Conservation (phyloP, 2,329 filamentous ascomycete genomes). For the Magnaporthiopsis rhizophila region DNA sequence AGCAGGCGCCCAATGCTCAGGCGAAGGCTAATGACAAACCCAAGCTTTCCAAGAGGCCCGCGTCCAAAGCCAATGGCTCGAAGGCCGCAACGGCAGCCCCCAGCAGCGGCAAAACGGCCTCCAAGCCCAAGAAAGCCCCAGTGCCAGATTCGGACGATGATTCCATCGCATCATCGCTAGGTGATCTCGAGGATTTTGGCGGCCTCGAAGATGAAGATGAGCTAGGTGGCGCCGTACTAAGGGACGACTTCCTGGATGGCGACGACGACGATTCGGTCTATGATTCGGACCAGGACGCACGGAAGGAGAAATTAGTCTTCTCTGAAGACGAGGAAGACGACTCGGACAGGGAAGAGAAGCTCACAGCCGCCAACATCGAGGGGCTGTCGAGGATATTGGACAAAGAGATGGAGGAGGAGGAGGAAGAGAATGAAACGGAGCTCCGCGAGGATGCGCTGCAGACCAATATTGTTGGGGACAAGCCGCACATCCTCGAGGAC, state of each 20-base stretch:
- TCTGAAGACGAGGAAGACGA: slow-evolving; percentile 95
- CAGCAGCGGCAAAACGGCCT: slow-evolving; percentile 21
- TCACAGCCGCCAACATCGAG: slow-evolving; percentile 94
- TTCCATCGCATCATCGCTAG: slow-evolving; percentile 31
- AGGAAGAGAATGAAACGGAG: slow-evolving; percentile 76
- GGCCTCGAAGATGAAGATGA: slow-evolving; percentile 33
- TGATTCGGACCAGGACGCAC: slow-evolving; percentile 61
- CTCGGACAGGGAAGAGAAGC: slow-evolving; percentile 77
- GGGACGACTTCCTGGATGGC: slow-evolving; percentile 53
- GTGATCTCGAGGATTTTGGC: slow-evolving; percentile 30
- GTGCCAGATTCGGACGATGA: slow-evolving; percentile 35
- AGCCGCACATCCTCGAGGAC: slow-evolving; percentile 55
- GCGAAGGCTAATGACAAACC: slow-evolving; percentile 26
- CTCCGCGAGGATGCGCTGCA: slow-evolving; percentile 78
- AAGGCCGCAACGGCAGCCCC: slow-evolving; percentile 17
- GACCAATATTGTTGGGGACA: slow-evolving; percentile 83
- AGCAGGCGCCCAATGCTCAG: slow-evolving; percentile 24
- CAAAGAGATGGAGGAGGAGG: slow-evolving; percentile 65
- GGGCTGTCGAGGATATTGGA: slow-evolving; percentile 84
- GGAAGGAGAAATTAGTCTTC: slow-evolving; percentile 64
- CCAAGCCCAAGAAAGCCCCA: slow-evolving; percentile 13
- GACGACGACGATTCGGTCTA: slow-evolving; percentile 54
- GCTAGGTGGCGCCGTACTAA: slow-evolving; percentile 30
- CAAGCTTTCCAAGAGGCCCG: slow-evolving; percentile 20
- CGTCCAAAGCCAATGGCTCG: slow-evolving; percentile 27